Evolutionary conservation across 345 rosid genomes (phyloP).

Genomic region (Pistacia atlantica): DNA sequence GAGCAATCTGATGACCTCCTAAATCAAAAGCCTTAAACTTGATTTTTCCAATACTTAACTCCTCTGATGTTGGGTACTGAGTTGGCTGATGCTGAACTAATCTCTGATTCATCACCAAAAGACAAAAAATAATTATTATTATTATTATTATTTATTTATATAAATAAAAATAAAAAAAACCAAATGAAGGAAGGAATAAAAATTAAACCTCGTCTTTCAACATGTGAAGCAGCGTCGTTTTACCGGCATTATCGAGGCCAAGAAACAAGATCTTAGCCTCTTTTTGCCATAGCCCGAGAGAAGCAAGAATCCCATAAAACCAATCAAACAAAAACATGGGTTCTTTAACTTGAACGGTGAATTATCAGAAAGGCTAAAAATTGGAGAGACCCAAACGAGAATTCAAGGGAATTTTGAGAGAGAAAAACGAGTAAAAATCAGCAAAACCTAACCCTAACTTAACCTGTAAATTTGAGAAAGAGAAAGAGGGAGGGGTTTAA

Average conservation of each 20-base stretch:
- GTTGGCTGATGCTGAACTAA: slow-evolving; percentile 88
- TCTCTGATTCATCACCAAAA: slow-evolving; percentile 45
- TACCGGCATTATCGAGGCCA: slow-evolving; percentile 86
- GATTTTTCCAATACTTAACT: slow-evolving; percentile 78
- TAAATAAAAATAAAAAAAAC: not conserved
- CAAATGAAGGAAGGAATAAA: not conserved
- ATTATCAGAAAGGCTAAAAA: not conserved
- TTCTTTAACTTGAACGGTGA: not conserved
- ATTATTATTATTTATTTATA: not conserved
- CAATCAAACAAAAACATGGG: slow-evolving; percentile 75
- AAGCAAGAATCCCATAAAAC: slow-evolving; percentile 77
- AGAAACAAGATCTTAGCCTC: slow-evolving; percentile 86
- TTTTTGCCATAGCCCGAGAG: slow-evolving; percentile 77
- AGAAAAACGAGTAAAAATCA: not conserved
- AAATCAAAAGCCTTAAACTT: slow-evolving; percentile 87
- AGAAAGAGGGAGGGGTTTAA: not conserved
- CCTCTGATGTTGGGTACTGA: slow-evolving; percentile 81
- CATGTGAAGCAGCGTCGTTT: slow-evolving; percentile 87
- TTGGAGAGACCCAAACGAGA: not conserved
- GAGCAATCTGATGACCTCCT: slow-evolving; percentile 90
- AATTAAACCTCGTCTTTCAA: slow-evolving; percentile 68
- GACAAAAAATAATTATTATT: not conserved
- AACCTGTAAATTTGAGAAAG: not conserved
- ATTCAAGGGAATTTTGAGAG: not conserved
- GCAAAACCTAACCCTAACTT: not conserved